Evolutionary conservation across 768 basidiomycete species (phyloP), one percentile per base, ranked within the genome.

Genomic region (Lactifluus piperatus): DNA sequence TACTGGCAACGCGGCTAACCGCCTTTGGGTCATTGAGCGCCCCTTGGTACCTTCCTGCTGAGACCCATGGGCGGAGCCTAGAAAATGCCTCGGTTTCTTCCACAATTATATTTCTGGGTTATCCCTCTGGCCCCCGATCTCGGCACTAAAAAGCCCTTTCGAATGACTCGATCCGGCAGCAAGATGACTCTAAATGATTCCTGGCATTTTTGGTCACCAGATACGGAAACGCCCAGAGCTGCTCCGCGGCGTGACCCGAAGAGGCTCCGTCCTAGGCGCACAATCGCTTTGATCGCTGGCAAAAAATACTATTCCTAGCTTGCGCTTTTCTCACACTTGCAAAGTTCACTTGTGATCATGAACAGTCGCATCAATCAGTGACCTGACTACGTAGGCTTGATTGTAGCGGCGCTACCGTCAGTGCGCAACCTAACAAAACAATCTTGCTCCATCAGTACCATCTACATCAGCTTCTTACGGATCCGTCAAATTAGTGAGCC

Each of bases 21-120:
- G 46, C 32, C 51, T 58, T 58, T 53, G 57, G 57, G 50, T 44
- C 18, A 29, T 48, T 58, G 57, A 54, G 57, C 57, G 57, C 57
- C n/a, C 57, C 39, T 52, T n/a, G n/a, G n/a, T n/a, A 8, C 47
- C 45, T 52, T 39, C 51, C 27, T n/a, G 9, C 27, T n/a, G 9
- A 46, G 29, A 47, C 49, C 44, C 20, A 26, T 30, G 29, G 39
- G 36, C 51, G 57, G 32, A 44, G 51, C 57, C 51, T 53, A 58
- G 57, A 48, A 58, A 58, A n/a, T n/a, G 30, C 36, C 51, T 58
- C 26, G 44, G 32, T 45, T 41, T 50, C 54, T 60, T 60, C 54
- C 54, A 51, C 41, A 54, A 36, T 14, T 49, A 27, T 39, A 37
- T 56, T 27, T 29, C 59, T 51, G 43, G 50, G 22, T 16, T 36